Evolutionary conservation across 2,329 filamentous ascomycete genomes (phyloP).

Genomic region (Ceratocystis colombiana): DNA sequence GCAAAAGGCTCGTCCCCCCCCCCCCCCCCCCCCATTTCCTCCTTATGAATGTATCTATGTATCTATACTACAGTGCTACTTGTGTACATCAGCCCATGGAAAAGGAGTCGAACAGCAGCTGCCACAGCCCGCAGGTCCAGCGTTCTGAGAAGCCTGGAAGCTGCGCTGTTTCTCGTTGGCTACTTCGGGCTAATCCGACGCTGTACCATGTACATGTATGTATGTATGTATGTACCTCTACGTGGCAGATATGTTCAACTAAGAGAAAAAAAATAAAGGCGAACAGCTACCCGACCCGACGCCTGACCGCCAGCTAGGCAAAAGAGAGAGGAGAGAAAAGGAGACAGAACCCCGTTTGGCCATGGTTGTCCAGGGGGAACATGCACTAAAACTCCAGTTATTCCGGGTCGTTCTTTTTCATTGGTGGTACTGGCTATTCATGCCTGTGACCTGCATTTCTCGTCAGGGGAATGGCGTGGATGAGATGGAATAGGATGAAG

Average conservation of each 20-base stretch:
- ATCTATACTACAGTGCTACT: background rate
- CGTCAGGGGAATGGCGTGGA: background rate
- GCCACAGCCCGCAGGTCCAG: no score
- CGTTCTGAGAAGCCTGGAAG: no score
- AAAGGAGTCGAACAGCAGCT: background rate
- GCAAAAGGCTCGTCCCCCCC: no score
- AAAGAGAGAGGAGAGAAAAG: background rate
- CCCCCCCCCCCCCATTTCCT: no score
- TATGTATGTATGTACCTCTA: background rate
- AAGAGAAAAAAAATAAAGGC: background rate
- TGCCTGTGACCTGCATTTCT: background rate
- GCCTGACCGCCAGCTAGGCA: background rate
- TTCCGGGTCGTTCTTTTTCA: constrained; percentile 8
- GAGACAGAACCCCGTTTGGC: background rate
- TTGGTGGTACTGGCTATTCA: background rate
- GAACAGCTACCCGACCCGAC: background rate
- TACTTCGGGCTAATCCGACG: background rate
- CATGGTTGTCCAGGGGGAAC: background rate
- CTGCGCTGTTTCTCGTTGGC: background rate
- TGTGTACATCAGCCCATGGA: background rate
- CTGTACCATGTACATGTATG: background rate
- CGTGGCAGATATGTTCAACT: background rate
- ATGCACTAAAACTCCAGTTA: background rate
- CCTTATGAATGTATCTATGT: background rate
- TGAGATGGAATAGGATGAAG: no score